These are phyloP conservation scores for Agrocybe praecox DNA, from an alignment of 768 basidiomycete genomes.

Conservation along the genomic window DNA sequence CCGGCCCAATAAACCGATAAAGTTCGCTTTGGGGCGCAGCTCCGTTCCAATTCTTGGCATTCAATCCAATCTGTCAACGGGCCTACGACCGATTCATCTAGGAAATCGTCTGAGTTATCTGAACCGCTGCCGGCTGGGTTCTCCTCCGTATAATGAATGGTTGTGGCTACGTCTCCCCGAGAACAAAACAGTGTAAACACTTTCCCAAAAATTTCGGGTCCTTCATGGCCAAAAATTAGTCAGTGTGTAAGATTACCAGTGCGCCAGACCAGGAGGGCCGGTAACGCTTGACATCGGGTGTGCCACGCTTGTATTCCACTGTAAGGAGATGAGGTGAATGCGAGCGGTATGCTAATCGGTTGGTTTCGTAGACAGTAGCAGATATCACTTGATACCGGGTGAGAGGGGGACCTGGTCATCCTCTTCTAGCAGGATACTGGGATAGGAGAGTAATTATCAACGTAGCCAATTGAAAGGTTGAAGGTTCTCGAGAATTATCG, in stretches of 20 bases:
- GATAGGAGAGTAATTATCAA: not conserved
- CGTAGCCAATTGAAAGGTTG: too few relatives aligned
- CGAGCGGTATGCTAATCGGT: not conserved
- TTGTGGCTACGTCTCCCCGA: too few relatives aligned
- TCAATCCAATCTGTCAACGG: too few relatives aligned
- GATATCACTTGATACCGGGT: not conserved
- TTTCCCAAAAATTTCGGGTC: not conserved
- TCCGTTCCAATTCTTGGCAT: too few relatives aligned
- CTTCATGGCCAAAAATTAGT: not conserved
- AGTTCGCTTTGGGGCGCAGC: too few relatives aligned
- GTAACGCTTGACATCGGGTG: not conserved
- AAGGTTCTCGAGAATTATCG: too few relatives aligned
- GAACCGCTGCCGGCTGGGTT: too few relatives aligned
- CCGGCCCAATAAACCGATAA: too few relatives aligned
- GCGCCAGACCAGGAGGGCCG: not conserved
- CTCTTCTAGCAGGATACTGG: not conserved
- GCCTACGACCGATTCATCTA: too few relatives aligned
- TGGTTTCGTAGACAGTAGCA: not conserved
- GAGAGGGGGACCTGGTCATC: constrained; percentile 11
- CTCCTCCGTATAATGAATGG: too few relatives aligned
- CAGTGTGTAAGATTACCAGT: not conserved
- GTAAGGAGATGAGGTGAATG: not conserved
- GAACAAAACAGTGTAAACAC: not conserved
- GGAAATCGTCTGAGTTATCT: too few relatives aligned
- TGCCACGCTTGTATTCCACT: not conserved